Base-by-base conservation (phyloP, 495 filamentous ascomycete species). In the Tetracladium setigerum region DNA sequence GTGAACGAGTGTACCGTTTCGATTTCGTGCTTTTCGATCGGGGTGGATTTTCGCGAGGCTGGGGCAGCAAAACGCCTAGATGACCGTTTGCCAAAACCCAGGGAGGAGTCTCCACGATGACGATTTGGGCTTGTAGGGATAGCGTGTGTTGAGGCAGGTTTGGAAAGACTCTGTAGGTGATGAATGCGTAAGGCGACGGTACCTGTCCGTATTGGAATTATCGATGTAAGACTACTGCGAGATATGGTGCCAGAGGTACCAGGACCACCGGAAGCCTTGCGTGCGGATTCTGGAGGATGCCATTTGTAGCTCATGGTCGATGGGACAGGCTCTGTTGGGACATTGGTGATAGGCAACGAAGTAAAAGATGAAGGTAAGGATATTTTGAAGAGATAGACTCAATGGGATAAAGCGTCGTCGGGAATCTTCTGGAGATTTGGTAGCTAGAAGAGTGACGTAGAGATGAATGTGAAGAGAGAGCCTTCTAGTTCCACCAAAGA, bases 101-200 rank as follows among this genome's bases (percentile, higher is more conserved):
- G 49, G 2, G 47, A 48, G 30, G 47, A 51, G 31, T 49, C 32
- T 8, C 51, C 44, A 6, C 51, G 44, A 24, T 34, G 43, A 10
- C n/a, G 41, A 22, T 38, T 44, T 9, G 19, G 18, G 36, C 17
- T 11, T 14, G 14, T 33, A 17, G 40, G 7, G 40, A 41, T 38
- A 30, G 31, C 15, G 30, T 34, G 30, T n/a, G 15, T 38, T 12
- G 15, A 9, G 33, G 27, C 17, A 16, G 27, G 41, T 31, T 17
- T 15, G 16, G 38, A 30, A 40, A 47, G 27, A 11, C 27, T 53
- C 41, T 53, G 49, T 30, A 59, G 35, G 45, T 33, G 38, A 16
- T 31, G 18, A 32, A 59, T 30, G 22, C 53, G 49, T 18, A 47
- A 42, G 17, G 56, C 56, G 24, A 59, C 53, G 45, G 53, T 59